Percentiles rank a stretch among this genome's conserved stretches.
These are phyloP conservation scores for Eucalyptus albens DNA, from an alignment of 345 rosid species.

Conservation along the genomic window DNA sequence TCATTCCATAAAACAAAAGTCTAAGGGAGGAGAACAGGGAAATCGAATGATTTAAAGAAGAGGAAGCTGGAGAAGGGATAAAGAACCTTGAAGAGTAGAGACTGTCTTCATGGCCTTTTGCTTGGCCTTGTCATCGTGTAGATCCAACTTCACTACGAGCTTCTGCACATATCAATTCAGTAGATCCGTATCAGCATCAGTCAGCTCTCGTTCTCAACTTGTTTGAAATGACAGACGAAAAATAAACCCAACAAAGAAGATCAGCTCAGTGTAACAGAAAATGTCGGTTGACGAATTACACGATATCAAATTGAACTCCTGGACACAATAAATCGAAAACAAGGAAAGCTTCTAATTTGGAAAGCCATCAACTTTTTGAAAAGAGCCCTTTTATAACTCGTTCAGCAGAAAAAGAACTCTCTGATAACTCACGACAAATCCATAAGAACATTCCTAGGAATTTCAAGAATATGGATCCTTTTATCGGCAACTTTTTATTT, in stretches of 20 bases:
- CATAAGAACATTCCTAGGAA: not conserved
- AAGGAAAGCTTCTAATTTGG: not conserved
- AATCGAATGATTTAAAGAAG: not conserved
- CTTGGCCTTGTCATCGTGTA: slow-evolving; percentile 68
- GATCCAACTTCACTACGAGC: slow-evolving; percentile 60
- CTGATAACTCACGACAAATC: not conserved
- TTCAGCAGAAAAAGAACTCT: not conserved
- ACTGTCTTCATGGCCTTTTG: slow-evolving; percentile 84
- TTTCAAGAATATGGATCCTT: not conserved
- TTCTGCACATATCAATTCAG: slow-evolving; percentile 39
- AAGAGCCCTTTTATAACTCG: not conserved
- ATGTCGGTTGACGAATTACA: not conserved
- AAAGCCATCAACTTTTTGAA: not conserved
- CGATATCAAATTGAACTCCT: not conserved
- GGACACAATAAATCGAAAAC: not conserved
- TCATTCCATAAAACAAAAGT: not conserved
- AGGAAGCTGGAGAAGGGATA: not conserved
- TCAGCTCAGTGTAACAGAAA: not conserved
- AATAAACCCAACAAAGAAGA: not conserved
- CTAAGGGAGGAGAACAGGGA: not conserved
- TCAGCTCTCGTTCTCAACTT: not conserved
- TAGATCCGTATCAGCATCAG: slow-evolving; percentile 2
- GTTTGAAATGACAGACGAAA: not conserved
- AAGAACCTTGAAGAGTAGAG: slow-evolving; percentile 67
- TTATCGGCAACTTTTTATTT: not conserved